Evolutionary conservation across 257 asterid genomes (phyloP).

Genomic region (Capsicum chinense): DNA sequence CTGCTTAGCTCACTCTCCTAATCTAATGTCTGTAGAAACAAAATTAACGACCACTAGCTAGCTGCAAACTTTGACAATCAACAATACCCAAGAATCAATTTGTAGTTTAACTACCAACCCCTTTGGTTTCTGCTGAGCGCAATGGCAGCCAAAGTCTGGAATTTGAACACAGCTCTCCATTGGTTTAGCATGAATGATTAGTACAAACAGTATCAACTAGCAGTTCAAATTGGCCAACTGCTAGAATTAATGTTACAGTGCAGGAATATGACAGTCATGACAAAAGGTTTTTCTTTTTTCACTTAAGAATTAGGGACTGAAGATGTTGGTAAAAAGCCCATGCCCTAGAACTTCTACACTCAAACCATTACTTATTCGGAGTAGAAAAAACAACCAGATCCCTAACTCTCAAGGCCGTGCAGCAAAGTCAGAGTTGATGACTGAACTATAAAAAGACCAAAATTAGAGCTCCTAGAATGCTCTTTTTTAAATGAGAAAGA

Average conservation of each 20-base stretch:
- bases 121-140: neutral
- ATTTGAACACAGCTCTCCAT: neutral
- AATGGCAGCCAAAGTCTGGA: neutral
- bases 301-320: neutral
- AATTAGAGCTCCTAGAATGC: conserved; percentile 11
- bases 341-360: neutral
- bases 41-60: neutral
- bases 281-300: neutral
- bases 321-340: neutral
- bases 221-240: conserved; percentile 9
- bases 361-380: conserved; percentile 3
- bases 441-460: neutral
- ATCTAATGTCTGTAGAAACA: neutral
- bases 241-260: neutral
- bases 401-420: neutral
- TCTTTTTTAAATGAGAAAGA: neutral
- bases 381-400: neutral
- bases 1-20: neutral
- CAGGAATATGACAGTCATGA: neutral
- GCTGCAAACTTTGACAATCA: neutral
- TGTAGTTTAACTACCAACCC: neutral
- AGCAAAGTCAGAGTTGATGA: conserved; percentile 13
- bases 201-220: neutral
- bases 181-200: neutral
- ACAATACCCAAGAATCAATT: neutral